Evolutionary conservation across 306 rosid species (phyloP).

Genomic region (Cucurbita ficifolia): DNA sequence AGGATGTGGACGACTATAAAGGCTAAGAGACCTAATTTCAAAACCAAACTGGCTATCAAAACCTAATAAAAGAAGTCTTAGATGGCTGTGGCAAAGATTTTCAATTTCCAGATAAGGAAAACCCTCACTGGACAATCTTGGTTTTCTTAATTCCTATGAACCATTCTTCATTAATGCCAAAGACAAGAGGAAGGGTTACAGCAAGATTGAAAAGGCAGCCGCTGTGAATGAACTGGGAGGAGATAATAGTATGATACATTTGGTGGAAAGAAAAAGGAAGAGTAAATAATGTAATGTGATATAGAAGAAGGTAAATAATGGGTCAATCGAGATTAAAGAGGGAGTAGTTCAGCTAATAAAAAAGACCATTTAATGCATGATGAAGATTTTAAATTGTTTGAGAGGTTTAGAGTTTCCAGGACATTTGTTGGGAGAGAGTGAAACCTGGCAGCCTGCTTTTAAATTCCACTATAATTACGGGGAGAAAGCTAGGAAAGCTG

Average conservation of each 20-base stretch:
- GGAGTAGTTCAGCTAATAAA: slow-evolving; percentile 3
- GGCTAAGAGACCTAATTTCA: neutral
- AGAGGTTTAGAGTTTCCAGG: slow-evolving; percentile 8
- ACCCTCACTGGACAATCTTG: neutral
- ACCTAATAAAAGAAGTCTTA: neutral
- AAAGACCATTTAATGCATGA: neutral
- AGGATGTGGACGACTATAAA: neutral
- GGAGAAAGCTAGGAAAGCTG: slow-evolving; percentile 7
- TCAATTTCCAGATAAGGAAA: neutral
- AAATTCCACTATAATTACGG: slow-evolving; percentile 12
- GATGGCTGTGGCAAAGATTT: neutral
- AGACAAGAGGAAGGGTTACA: neutral
- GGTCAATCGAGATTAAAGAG: slow-evolving; percentile 6
- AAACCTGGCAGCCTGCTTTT: slow-evolving; percentile 8
- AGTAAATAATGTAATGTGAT: neutral
- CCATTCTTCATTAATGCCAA: neutral
- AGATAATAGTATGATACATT: neutral
- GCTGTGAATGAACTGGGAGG: neutral
- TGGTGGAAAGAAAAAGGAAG: neutral
- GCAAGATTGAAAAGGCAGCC: neutral
- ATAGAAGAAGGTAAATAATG: neutral
- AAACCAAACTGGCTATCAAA: neutral
- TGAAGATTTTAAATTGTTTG: neutral
- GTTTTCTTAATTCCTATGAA: neutral
- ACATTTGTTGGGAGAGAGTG: slow-evolving; percentile 7